Conservation (phyloP, 2,329 filamentous ascomycete species). For the Neonectria punicea region DNA sequence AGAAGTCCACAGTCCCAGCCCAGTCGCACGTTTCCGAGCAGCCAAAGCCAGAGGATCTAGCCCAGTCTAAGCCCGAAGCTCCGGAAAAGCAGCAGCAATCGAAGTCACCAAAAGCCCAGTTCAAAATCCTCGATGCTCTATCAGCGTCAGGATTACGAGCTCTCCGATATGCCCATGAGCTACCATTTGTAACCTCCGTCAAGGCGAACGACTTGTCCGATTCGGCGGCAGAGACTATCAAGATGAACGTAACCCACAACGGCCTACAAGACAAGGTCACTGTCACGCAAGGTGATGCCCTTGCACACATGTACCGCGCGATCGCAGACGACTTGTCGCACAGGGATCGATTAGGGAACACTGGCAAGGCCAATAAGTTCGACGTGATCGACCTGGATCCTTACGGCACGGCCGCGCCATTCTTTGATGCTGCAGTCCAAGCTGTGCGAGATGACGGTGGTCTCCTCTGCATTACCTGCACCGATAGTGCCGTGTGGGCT, state of each 20-base stretch:
- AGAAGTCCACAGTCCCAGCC: slow-evolving; percentile 22
- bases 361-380: slow-evolving; percentile 67
- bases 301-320: slow-evolving; percentile 88
- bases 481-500: slow-evolving; percentile 94
- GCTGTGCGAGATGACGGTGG: slow-evolving; percentile 86
- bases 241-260: slow-evolving; percentile 87
- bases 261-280: slow-evolving; percentile 75
- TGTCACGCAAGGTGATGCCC: slow-evolving; percentile 82
- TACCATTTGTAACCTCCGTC: slow-evolving; percentile 83
- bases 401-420: slow-evolving; percentile 92
- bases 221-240: slow-evolving; percentile 82
- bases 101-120: slow-evolving; percentile 56
- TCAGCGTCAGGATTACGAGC: slow-evolving; percentile 94
- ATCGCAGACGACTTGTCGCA: slow-evolving; percentile 64
- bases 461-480: slow-evolving; percentile 94
- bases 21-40: slow-evolving; percentile 32
- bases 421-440: slow-evolving; percentile 91
- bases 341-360: slow-evolving; percentile 52
- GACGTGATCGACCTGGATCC: slow-evolving; percentile 97
- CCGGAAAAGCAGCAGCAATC: slow-evolving; percentile 32
- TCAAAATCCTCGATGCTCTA: slow-evolving; percentile 92
- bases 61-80: slow-evolving; percentile 23
- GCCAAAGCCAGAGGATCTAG: slow-evolving; percentile 18
- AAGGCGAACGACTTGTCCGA: slow-evolving; percentile 90
- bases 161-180: slow-evolving; percentile 89